Evolutionary conservation across 441 rosid genomes (phyloP).

Genomic region (Bocquillonia castaneifolia): DNA sequence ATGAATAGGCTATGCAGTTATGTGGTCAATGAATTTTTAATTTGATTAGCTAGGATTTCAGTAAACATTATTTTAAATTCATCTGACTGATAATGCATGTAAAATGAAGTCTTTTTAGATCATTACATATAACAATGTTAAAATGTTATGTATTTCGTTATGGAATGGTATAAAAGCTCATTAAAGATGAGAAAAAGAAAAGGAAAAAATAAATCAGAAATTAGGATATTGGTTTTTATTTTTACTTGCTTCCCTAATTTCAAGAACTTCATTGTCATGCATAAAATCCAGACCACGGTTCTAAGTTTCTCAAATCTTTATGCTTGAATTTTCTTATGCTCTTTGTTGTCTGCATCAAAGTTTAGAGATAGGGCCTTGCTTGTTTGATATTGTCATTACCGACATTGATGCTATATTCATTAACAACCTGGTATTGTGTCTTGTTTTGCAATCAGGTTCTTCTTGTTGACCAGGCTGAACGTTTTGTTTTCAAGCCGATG

Average conservation of each 20-base stretch:
- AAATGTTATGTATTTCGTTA: background rate
- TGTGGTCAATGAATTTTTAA: background rate
- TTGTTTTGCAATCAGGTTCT: conserved; percentile 54
- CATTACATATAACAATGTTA: too few species aligned
- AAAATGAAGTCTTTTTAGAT: too few species aligned
- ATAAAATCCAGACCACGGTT: background rate
- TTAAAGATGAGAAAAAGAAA: background rate
- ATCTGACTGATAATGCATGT: background rate
- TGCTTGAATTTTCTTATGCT: too few species aligned
- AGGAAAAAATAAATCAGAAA: background rate
- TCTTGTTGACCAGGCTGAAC: conserved; percentile 84
- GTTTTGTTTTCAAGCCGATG: conserved; percentile 97
- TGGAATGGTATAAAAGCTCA: background rate
- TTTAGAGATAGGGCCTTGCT: background rate
- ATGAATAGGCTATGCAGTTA: background rate
- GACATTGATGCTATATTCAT: background rate
- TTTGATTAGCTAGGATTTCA: background rate
- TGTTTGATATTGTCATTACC: background rate
- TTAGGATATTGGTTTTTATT: background rate
- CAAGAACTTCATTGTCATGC: background rate
- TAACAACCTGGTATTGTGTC: background rate
- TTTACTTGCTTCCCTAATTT: background rate
- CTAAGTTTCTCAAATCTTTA: background rate
- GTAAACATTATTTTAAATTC: background rate
- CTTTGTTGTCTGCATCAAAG: background rate